Evolutionary conservation across 1,139 yeast genomes (phyloP), one percentile per base, ranked within the genome.

Genomic region (Sugiyamaella sp.): DNA sequence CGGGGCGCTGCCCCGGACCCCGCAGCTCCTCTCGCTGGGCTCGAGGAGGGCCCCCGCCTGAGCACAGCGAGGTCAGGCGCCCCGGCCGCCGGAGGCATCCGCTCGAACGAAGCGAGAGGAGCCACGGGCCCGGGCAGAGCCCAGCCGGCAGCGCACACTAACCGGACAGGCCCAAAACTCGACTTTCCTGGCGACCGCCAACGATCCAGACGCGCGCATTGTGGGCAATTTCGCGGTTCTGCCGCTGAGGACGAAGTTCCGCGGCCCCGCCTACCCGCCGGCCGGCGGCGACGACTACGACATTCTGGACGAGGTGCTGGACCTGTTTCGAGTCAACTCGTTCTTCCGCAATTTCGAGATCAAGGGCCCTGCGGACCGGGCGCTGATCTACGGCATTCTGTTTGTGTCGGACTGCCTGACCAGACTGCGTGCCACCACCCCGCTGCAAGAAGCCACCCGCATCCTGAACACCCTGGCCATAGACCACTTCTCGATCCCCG

Each of bases 271-370:
- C 0, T 89, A 85, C 69, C 95, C 95, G 5, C 81, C 90, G 4
- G 78, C 79, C 55, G 81, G 82, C 25, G 96, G 88, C 63, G 81
- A 83, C 29, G 96, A 89, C 63, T 91, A 90, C 70, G 99, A 93
- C 71, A 88, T 93, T 57, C 80, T 88, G 56, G 99, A 93, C 67
- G 99, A 93, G 71, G 80, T 85, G 25, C 74, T 93, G 56, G 99
- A 93, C 71, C 78, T 93, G 56, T 93, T 93, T 72, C 80, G 99
- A 62, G 97, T 98, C 65, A 93, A 93, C 72, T 88, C 97, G 5
- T 91, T 93, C 73, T 93, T 95, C 80, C 86, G 89, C 69, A 93
- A 93, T 77, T 95, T 93, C 71, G 99, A 95, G 74, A 90, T 93
- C 74, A 89, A 89, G 70, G 96, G 97, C 10, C 89, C 96, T 17